Evolutionary conservation across 768 basidiomycete species (phyloP).

Genomic region (Phylloporus sp.): DNA sequence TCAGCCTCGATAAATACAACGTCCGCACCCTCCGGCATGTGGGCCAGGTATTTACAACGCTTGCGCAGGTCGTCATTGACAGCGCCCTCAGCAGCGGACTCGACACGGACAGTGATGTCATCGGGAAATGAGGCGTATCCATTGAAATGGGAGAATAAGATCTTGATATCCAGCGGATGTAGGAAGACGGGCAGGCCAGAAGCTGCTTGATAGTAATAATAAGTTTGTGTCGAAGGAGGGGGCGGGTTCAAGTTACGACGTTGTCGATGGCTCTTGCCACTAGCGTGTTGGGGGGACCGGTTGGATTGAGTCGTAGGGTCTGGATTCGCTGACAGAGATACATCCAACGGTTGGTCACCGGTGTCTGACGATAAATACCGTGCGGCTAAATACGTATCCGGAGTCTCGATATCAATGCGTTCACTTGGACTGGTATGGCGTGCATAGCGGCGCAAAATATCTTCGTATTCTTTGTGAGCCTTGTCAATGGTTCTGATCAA

Average conservation of each 20-base stretch:
- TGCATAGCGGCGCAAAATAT: constrained; percentile 43
- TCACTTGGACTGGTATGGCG: constrained; percentile 16
- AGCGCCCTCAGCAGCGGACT: constrained; percentile 66
- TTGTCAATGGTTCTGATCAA: constrained; percentile 63
- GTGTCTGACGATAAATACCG: constrained; percentile 25
- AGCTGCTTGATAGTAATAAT: constrained; percentile 94
- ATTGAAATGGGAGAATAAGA: constrained; percentile 79
- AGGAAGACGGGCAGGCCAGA: constrained; percentile 89
- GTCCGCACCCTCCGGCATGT: constrained; percentile 87
- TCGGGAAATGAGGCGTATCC: constrained; percentile 82
- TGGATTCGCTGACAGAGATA: constrained; percentile 1
- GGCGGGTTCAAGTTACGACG: constrained; percentile 82
- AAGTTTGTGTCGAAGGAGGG: constrained; percentile 82
- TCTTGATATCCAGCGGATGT: constrained; percentile 93
- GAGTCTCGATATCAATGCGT: constrained; percentile 35
- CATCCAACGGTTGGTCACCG: constrained; percentile 6
- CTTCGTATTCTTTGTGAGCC: constrained; percentile 50
- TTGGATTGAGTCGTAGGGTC: constrained; percentile 3
- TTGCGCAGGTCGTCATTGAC: constrained; percentile 93
- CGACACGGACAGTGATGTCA: constrained; percentile 73
- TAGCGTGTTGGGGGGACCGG: constrained; percentile 6
- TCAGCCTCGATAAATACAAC: constrained; percentile 93
- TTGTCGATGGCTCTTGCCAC: constrained; percentile 47
- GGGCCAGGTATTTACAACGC: constrained; percentile 92
- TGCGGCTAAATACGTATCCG: constrained; percentile 54